Percentiles rank a stretch among this genome's conserved stretches.
These are phyloP conservation scores for Penicillium odoratum DNA, from an alignment of 495 filamentous ascomycete genomes.

Conservation along the genomic window DNA sequence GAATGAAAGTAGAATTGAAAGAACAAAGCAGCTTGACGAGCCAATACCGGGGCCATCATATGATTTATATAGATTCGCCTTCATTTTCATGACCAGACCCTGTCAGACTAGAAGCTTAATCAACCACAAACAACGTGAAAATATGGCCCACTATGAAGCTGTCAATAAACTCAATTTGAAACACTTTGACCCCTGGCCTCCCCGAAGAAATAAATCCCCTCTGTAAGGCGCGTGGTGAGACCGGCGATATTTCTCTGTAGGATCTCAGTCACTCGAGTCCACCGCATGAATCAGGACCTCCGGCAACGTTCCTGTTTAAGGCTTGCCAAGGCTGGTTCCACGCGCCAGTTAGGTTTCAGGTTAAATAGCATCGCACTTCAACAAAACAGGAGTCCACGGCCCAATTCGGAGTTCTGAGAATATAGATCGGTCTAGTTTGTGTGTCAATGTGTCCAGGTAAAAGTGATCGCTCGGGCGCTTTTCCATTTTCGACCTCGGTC, in stretches of 20 bases:
- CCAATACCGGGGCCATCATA: not conserved
- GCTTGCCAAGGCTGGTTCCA: slow-evolving; percentile 27
- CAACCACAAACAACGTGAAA: slow-evolving; percentile 20
- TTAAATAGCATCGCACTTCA: slow-evolving; percentile 12
- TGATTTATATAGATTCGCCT: not conserved
- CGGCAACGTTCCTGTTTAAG: slow-evolving; percentile 15
- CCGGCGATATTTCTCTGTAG: slow-evolving; percentile 8
- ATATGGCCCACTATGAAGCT: slow-evolving; percentile 7
- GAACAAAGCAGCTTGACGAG: slow-evolving; percentile 16
- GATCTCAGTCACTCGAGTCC: slow-evolving; percentile 2
- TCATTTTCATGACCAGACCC: not conserved
- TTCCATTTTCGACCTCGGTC: slow-evolving; percentile 7
- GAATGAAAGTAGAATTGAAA: slow-evolving; percentile 17
- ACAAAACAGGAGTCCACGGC: not conserved
- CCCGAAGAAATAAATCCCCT: slow-evolving; percentile 9
- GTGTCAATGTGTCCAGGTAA: not conserved
- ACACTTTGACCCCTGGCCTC: slow-evolving; percentile 16
- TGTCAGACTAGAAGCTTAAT: slow-evolving; percentile 17
- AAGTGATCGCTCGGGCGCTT: slow-evolving; percentile 9
- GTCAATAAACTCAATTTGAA: slow-evolving; percentile 17
- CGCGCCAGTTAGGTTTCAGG: slow-evolving; percentile 31
- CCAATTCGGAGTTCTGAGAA: slow-evolving; percentile 15
- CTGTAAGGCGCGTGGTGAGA: slow-evolving; percentile 15
- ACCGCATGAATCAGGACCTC: slow-evolving; percentile 6
- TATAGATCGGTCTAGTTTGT: not conserved